Base-by-base conservation (phyloP, 345 rosid genomes). In the Mallotus nudiflorus region DNA sequence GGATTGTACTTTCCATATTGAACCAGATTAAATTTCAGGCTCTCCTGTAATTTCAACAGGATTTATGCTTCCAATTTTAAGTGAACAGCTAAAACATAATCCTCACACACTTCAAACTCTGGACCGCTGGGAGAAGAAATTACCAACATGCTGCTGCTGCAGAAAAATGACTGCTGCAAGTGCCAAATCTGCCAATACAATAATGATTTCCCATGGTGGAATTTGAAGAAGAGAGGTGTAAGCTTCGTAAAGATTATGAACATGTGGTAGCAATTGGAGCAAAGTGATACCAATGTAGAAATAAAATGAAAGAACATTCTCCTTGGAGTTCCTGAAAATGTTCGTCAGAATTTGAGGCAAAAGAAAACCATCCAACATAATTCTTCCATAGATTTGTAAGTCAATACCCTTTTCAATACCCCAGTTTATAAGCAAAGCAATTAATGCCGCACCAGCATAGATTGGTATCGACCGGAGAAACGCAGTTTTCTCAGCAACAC, bases 331-430 rank as follows among this genome's bases (percentile, higher is more conserved):
- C 53, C 52, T 40, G 39, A 68, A 16, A 39, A 40, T 24, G 72
- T 68, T 68, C 9, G 57, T 25, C 65, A 69, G 15, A 42, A 69
- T 69, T 46, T 69, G 73, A 57, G 73, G 73, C 55, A 69, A 18
- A 28, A 69, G 56, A 69, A 69, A 45, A 5, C 54, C 63, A 56
- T 57, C 42, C n/a, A 58, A 27, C 13, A 44, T 24, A 0, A 69
- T 16, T 37, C 19, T 55, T 37, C 3, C 44, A 16, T 46, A 57
- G 3, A 12, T 24, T 19, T 59, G 31, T 5, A 57, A 8, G 11
- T 56, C 45, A 0, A 24, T 13, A n/a, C 64, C 48, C 6, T 37
- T 12, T 8, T 20, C 25, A 33, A 33, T 33, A 4, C 46, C 3
- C 44, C 45, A 33, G 14, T 52, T 52, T 7, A 35, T 22, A n/a